These are phyloP conservation scores for Rhynchosporium secalis DNA, from an alignment of 2,329 filamentous ascomycete genomes.

Conservation along the genomic window DNA sequence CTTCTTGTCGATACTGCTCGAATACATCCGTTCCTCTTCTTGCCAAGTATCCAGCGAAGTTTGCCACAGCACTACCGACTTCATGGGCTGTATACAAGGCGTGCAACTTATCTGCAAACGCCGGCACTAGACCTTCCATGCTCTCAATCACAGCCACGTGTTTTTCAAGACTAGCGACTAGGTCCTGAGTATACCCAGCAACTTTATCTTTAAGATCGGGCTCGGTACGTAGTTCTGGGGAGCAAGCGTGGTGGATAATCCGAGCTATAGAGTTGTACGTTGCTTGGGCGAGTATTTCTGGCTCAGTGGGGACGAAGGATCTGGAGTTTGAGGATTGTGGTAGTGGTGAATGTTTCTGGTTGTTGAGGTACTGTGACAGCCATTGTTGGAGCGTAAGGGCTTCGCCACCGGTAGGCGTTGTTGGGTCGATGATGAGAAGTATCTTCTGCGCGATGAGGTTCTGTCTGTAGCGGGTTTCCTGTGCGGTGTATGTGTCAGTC, in stretches of 20 bases:
- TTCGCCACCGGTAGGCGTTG: constrained; percentile 18
- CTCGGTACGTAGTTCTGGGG: constrained; percentile 23
- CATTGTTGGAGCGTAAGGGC: constrained; percentile 19
- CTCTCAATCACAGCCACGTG: constrained; percentile 14
- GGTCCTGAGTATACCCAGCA: constrained; percentile 24
- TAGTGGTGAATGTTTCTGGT: constrained; percentile 2
- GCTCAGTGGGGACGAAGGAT: constrained; percentile 24
- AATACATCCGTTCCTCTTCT: constrained; percentile 24
- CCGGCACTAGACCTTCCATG: constrained; percentile 23
- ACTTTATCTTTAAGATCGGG: constrained; percentile 24
- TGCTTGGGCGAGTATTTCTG: constrained; percentile 27
- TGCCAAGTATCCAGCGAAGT: constrained; percentile 28
- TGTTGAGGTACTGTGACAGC: constrained; percentile 22
- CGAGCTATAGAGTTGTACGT: constrained; percentile 29
- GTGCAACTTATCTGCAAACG: constrained; percentile 33
- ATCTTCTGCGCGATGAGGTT: constrained; percentile 31
- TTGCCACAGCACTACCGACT: constrained; percentile 26
- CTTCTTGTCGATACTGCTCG: constrained; percentile 21
- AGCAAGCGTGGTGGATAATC: constrained; percentile 27
- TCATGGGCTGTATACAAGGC: constrained; percentile 37
- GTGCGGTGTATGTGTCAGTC: constrained; percentile 20
- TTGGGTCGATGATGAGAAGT: constrained; percentile 26
- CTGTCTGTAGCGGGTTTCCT: constrained; percentile 30
- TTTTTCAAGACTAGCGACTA: constrained; percentile 24
- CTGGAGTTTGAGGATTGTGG: background rate